phyloP scores from a whole-genome alignment of 1,139 yeast genomes.

The Magnusiomyces tetraspermus region DNA sequence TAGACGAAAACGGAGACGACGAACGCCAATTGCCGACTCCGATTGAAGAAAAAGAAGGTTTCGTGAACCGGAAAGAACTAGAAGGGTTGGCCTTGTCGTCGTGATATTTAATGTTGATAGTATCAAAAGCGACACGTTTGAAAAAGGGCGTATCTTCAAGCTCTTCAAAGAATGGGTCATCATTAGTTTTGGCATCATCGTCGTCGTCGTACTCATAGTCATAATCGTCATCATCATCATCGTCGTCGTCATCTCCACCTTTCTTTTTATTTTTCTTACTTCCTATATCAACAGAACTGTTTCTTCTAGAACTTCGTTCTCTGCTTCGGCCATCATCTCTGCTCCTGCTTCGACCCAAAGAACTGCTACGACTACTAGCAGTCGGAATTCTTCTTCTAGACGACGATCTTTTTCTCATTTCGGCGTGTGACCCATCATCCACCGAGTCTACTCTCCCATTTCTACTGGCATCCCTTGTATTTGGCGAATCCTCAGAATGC shows the following conservation, averaged over 20 bases:
- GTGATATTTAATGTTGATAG: slow-evolving; percentile 15
- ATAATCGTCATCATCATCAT: not conserved
- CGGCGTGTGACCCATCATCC: not conserved
- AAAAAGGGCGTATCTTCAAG: slow-evolving; percentile 13
- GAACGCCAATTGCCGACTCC: not conserved
- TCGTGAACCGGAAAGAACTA: slow-evolving; percentile 1
- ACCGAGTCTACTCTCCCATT: no score
- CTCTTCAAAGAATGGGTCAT: not conserved
- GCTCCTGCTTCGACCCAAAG: not conserved
- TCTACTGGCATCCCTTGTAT: no score
- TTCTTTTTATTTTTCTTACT: not conserved
- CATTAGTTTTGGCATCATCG: not conserved
- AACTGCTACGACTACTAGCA: slow-evolving; percentile 1
- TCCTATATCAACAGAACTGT: not conserved
- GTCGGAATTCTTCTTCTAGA: slow-evolving; percentile 1
- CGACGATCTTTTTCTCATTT: not conserved
- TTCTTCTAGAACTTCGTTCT: not conserved
- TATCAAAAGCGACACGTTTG: slow-evolving; percentile 24
- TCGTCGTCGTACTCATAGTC: not conserved
- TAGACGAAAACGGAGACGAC: slow-evolving; percentile 1
- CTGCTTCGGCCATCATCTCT: not conserved
- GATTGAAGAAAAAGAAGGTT: slow-evolving; percentile 5
- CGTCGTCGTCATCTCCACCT: no score
- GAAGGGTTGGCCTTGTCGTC: no score
- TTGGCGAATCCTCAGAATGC: not conserved